Evolutionary conservation across 2,329 filamentous ascomycete species (phyloP), one percentile per base, ranked within the genome.

Genomic region (Blastomyces emzantsi): DNA sequence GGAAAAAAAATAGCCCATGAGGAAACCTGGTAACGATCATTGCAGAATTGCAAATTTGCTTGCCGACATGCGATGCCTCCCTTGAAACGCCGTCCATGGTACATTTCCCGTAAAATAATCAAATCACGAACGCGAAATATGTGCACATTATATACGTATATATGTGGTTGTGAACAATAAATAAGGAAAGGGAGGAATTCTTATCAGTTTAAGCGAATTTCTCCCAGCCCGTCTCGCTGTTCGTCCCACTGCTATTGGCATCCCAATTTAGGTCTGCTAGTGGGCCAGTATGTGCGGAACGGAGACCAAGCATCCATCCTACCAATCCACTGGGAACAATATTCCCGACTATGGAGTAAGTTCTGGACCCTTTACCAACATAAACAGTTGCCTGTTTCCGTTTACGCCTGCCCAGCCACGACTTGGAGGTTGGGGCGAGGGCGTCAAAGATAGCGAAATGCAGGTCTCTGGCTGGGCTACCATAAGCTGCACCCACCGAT

Each of bases 371-470:
- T 61, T 92, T 85, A 0, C 94, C 94, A 19, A 97, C 88, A 64
- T 90, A 87, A 67, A 93, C 84, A 1, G 89, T 84, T 45, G 84
- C 83, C 22, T 70, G 73, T 63, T 76, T 76, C 22, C 71, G 69
- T 13, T 71, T 70, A 49, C 70, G 73, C 19, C 67, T 66, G n/a
- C 77, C 77, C 62, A 79, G 74, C 1, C 77, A 70, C 57, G 74
- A 73, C 60, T 73, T 76, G 19, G 73, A 70, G 1, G 73, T 65
- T 13, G 77, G 75, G 67, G 90, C 87, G 62, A 97, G 84, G 43
- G 94, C 90, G 73, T 97, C 93, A 73, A 97, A 95, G 11, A 99
- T 88, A 1, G 90, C 87, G 71, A 91, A 88, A 76, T 97, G 90
- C 62, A 99, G 82, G 67, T 89, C 87, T 41, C 90, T 83, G 56